phyloP scores from a whole-genome alignment of 2,329 filamentous ascomycete species.

The Fusarium temperatum region DNA sequence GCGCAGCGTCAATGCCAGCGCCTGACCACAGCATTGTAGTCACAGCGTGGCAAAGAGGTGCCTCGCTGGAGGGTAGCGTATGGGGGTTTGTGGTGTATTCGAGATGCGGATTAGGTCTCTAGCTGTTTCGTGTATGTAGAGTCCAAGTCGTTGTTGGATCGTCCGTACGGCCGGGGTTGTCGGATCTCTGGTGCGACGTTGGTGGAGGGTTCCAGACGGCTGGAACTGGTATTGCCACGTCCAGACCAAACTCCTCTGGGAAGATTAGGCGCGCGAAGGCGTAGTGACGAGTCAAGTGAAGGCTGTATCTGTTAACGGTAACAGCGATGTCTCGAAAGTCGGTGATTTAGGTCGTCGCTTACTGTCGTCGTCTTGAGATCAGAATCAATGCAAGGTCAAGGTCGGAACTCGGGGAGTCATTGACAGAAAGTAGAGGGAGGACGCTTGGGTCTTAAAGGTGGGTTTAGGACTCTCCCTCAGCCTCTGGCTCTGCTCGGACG shows the following conservation, averaged over 20 bases:
- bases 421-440: constrained; percentile 33
- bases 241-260: neutral
- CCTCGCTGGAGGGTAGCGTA: constrained; percentile 32
- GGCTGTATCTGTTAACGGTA: neutral
- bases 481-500: neutral
- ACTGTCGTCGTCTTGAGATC: constrained; percentile 16
- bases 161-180: constrained; percentile 17
- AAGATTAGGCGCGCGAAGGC: neutral
- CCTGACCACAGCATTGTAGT: constrained; percentile 41
- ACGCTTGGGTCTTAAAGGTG: constrained; percentile 19
- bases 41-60: constrained; percentile 30
- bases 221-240: constrained; percentile 12
- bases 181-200: constrained; percentile 23
- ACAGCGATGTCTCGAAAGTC: neutral
- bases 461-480: neutral
- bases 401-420: constrained; percentile 9
- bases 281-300: neutral
- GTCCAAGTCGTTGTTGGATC: neutral
- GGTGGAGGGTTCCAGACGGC: constrained; percentile 8
- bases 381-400: constrained; percentile 5
- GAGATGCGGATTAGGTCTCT: neutral
- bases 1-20: constrained; percentile 39
- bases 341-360: neutral
- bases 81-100: neutral
- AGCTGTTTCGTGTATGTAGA: neutral